phyloP scores from a whole-genome alignment of 2,329 filamentous ascomycete genomes.

The Ceratocystis harringtonii region DNA sequence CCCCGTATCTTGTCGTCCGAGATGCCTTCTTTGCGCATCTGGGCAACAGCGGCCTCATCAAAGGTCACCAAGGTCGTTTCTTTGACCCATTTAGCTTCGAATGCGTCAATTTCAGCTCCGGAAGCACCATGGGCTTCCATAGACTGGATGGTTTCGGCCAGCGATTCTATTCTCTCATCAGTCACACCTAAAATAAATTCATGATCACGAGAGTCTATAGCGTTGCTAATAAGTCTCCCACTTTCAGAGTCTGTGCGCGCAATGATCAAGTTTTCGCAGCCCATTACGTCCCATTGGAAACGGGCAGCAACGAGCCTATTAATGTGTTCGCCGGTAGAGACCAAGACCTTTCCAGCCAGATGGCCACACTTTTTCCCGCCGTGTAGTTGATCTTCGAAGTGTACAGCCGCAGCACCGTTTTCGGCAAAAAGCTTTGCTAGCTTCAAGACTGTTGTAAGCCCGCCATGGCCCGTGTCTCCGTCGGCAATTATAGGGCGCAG shows the following conservation, averaged over 20 bases:
- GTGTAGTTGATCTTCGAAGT: conserved; percentile 96
- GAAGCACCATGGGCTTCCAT: conserved; percentile 74
- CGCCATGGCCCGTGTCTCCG: conserved; percentile 90
- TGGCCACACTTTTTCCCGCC: conserved; percentile 98
- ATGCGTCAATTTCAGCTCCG: conserved; percentile 68
- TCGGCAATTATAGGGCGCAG: conserved; percentile 90
- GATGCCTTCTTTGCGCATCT: conserved; percentile 53
- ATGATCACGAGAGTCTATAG: conserved; percentile 87
- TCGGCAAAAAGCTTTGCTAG: conserved; percentile 95
- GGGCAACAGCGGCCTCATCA: conserved; percentile 72
- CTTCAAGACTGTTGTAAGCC: conserved; percentile 83
- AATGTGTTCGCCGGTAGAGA: conserved; percentile 89
- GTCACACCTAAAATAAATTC: conserved; percentile 88
- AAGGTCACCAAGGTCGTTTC: conserved; percentile 73
- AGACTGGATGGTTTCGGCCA: conserved; percentile 74
- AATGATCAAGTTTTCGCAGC: conserved; percentile 83
- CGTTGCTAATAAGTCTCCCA: conserved; percentile 75
- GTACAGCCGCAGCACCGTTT: conserved; percentile 87
- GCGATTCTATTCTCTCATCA: conserved; percentile 55
- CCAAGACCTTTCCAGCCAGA: conserved; percentile 86
- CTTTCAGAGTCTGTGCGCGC: conserved; percentile 93
- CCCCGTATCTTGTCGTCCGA: conserved; percentile 46
- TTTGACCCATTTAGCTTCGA: conserved; percentile 80
- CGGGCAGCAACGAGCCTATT: conserved; percentile 81
- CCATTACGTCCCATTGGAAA: conserved; percentile 98